phyloP scores from a whole-genome alignment of 2,329 filamentous ascomycete species.

The Phialophora chinensis region DNA sequence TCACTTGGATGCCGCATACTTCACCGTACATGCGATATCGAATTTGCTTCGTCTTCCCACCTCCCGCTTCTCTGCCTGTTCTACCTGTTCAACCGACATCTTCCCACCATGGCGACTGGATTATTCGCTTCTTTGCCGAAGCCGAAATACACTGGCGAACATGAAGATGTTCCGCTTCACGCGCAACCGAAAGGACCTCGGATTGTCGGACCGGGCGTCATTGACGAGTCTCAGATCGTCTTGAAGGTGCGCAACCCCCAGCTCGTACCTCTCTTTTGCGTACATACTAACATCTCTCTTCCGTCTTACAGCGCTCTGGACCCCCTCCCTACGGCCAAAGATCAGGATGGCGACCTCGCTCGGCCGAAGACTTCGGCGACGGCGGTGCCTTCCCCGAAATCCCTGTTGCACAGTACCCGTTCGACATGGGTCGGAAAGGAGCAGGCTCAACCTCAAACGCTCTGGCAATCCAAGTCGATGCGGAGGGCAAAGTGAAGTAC shows the following conservation, averaged over 20 bases:
- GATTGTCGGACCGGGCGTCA: slow-evolving; percentile 77
- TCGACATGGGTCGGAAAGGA: slow-evolving; percentile 88
- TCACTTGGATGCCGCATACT: slow-evolving; percentile 1
- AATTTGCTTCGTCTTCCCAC: neutral
- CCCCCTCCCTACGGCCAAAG: slow-evolving; percentile 89
- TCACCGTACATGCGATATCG: slow-evolving; percentile 7
- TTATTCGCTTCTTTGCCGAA: slow-evolving; percentile 82
- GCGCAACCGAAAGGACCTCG: slow-evolving; percentile 79
- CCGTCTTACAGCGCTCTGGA: slow-evolving; percentile 67
- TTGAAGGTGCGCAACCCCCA: slow-evolving; percentile 61
- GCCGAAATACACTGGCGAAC: slow-evolving; percentile 87
- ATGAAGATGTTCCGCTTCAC: slow-evolving; percentile 77
- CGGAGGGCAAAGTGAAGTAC: slow-evolving; percentile 92
- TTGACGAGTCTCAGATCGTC: slow-evolving; percentile 85
- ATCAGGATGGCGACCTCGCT: slow-evolving; percentile 86
- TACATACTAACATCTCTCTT: slow-evolving; percentile 15
- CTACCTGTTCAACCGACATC: neutral
- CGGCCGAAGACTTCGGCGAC: slow-evolving; percentile 90
- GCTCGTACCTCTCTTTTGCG: neutral
- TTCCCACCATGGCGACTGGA: slow-evolving; percentile 59
- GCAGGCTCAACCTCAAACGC: slow-evolving; percentile 75
- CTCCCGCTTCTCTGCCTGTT: neutral
- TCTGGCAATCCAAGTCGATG: slow-evolving; percentile 88
- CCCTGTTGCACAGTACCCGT: slow-evolving; percentile 89
- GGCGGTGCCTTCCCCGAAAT: slow-evolving; percentile 96